Percentiles rank a stretch among this genome's conserved stretches.
Evolutionary conservation across 106 monocot genomes (phyloP).

Genomic region (Dendrobium huoshanense): DNA sequence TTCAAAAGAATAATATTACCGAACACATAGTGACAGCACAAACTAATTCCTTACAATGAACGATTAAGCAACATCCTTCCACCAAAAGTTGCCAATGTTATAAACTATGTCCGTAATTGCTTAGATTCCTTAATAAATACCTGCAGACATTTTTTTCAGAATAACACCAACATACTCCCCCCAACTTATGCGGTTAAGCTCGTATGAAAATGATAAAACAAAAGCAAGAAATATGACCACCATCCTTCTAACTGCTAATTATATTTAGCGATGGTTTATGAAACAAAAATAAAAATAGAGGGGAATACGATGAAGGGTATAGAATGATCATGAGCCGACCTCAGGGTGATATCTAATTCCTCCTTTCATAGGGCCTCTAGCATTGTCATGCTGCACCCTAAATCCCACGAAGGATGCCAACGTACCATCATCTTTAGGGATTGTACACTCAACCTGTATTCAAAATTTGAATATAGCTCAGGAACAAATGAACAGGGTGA

Average conservation of each 20-base stretch:
- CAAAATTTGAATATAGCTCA: not conserved
- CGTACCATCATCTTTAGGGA: slow-evolving; percentile 80
- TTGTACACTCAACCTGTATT: slow-evolving; percentile 75
- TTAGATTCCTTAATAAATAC: not conserved
- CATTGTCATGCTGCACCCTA: slow-evolving; percentile 88
- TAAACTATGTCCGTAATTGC: not conserved
- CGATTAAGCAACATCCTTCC: too few relatives aligned
- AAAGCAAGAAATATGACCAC: not conserved
- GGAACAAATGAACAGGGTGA: not conserved
- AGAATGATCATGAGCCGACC: slow-evolving; percentile 25
- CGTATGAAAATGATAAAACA: not conserved
- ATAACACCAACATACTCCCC: not conserved
- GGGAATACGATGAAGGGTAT: not conserved
- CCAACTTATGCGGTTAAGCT: not conserved
- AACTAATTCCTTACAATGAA: too few relatives aligned
- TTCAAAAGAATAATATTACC: not conserved
- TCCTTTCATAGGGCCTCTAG: slow-evolving; percentile 86
- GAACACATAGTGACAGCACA: too few relatives aligned
- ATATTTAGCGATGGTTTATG: not conserved
- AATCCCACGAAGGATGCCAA: slow-evolving; percentile 82
- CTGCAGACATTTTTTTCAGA: not conserved
- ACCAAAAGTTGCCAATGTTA: not conserved
- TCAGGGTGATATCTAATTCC: slow-evolving; percentile 86
- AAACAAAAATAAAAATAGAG: not conserved
- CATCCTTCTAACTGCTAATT: not conserved